Percentiles rank a stretch among this genome's conserved stretches.
Conservation (phyloP, 192 early-diverging fungal species). For the Backusella circina region DNA sequence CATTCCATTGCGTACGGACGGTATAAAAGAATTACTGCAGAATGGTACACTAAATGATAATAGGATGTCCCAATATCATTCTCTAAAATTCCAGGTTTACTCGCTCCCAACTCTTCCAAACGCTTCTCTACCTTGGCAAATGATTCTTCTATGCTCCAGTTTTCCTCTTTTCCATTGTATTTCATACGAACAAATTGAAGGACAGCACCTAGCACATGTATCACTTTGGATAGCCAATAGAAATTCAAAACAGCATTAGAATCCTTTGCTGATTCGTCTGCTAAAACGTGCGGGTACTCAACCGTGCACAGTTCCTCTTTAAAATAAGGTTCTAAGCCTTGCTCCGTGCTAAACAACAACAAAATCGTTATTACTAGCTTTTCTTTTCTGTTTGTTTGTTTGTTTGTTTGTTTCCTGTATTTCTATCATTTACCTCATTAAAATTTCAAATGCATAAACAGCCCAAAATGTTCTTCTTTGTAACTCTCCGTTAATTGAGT, state of each 20-base stretch:
- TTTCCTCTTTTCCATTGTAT: background rate
- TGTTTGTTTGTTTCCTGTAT: background rate
- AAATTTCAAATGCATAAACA: slow-evolving; percentile 27
- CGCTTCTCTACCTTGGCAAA: background rate
- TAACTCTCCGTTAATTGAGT: background rate
- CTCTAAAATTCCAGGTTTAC: background rate
- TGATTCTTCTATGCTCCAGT: background rate
- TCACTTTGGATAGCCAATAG: slow-evolving; percentile 22
- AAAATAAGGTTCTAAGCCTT: slow-evolving; percentile 20
- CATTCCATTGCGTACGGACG: slow-evolving; percentile 11
- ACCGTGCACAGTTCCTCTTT: slow-evolving; percentile 7
- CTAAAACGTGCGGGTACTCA: slow-evolving; percentile 14
- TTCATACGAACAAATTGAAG: slow-evolving; percentile 15
- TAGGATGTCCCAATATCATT: background rate
- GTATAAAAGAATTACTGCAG: slow-evolving; percentile 15
- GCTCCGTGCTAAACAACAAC: slow-evolving; percentile 18
- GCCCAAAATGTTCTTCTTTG: slow-evolving; percentile 28
- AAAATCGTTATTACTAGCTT: background rate
- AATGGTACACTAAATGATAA: slow-evolving; percentile 18
- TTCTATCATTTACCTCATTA: slow-evolving; percentile 19
- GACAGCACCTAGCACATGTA: slow-evolving; percentile 13
- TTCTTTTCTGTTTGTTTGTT: background rate
- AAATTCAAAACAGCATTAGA: slow-evolving; percentile 8
- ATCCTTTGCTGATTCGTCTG: slow-evolving; percentile 16
- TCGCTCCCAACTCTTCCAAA: background rate